Conservation (phyloP, 2,329 filamentous ascomycete species). For the Aureobasidium mangrovei region DNA sequence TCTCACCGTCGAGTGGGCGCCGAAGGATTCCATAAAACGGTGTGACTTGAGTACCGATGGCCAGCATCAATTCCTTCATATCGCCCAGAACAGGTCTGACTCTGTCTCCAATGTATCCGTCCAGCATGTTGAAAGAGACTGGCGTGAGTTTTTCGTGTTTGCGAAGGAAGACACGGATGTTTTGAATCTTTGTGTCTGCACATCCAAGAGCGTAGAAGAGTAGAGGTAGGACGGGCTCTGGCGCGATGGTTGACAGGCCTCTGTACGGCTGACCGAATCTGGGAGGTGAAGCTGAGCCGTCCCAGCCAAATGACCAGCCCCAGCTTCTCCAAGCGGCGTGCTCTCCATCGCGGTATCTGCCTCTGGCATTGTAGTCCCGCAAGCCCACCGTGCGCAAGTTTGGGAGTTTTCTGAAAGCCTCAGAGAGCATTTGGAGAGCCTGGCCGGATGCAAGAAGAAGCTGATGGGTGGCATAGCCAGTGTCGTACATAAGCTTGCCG, state of each 20-base stretch:
- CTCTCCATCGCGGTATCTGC: conserved; percentile 42
- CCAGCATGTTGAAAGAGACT: conserved; percentile 16
- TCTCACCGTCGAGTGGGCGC: neutral
- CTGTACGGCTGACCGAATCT: neutral
- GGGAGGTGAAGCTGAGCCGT: neutral
- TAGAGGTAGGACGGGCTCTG: conserved; percentile 17
- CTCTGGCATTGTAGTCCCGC: conserved; percentile 48
- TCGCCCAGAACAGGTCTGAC: conserved; percentile 15
- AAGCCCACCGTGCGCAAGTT: conserved; percentile 50
- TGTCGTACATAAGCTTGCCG: conserved; percentile 16
- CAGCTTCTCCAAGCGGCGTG: conserved; percentile 46
- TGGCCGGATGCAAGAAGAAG: conserved; percentile 34
- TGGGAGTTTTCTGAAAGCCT: conserved; percentile 47
- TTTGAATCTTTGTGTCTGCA: conserved; percentile 15
- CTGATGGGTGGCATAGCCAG: conserved; percentile 15
- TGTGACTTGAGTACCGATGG: neutral
- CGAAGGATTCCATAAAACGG: neutral
- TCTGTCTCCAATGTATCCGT: conserved; percentile 7
- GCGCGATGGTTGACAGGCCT: neutral
- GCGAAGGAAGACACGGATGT: conserved; percentile 23
- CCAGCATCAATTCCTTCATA: conserved; percentile 19
- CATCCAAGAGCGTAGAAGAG: conserved; percentile 19
- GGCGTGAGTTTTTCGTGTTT: neutral
- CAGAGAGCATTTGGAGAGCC: conserved; percentile 45
- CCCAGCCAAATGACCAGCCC: conserved; percentile 27